Base-by-base conservation (phyloP, 495 filamentous ascomycete genomes). In the Tuber aestivum region DNA sequence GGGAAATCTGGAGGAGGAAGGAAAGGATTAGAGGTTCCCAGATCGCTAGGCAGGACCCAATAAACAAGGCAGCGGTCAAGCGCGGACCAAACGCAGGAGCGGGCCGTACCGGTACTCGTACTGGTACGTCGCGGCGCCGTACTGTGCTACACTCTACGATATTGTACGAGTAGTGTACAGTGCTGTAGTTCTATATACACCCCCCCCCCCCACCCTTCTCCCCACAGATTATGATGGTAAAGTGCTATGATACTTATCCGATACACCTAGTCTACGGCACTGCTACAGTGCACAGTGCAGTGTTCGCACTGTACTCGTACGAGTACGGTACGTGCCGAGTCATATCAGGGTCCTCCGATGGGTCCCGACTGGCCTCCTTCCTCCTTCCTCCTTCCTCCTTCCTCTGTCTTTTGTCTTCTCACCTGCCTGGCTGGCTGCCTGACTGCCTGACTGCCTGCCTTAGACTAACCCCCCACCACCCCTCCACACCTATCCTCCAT, bases 301-400 rank as follows among this genome's bases (percentile, higher is more conserved):
- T 40, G 7, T 40, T 40, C 7, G 38, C 7, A 50, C 45, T 5
- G 23, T 50, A n/a, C 23, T 50, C 0, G 10, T 27, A 61, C 50
- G 1, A n/a, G 48, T 10, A 27, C 48, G 12, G 14, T 8, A n/a
- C 48, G 10, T 61, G 32, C 50, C 50, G 50, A n/a, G 50, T 61
- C 50, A 61, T n/a, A 61, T 16, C 50, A 61, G 50, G 50, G 50
- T 61, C 50, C 50, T 61, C 50, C n/a, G 50, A 61, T 61, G 50
- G 50, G 50, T 61, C 50, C 50, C 20, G 50, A 3, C 27, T 61
- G 16, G 50, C 50, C 50, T 61, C 0, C 23, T 45, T 3, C 48
- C 48, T 50, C 38, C 38, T n/a, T n/a, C n/a, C n/a, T n/a, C n/a
- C n/a, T n/a, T n/a, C n/a, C n/a, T n/a, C n/a, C n/a, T n/a, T n/a